Conservation (phyloP, 1,284 basidiomycete genomes). For the Boletus mariae region DNA sequence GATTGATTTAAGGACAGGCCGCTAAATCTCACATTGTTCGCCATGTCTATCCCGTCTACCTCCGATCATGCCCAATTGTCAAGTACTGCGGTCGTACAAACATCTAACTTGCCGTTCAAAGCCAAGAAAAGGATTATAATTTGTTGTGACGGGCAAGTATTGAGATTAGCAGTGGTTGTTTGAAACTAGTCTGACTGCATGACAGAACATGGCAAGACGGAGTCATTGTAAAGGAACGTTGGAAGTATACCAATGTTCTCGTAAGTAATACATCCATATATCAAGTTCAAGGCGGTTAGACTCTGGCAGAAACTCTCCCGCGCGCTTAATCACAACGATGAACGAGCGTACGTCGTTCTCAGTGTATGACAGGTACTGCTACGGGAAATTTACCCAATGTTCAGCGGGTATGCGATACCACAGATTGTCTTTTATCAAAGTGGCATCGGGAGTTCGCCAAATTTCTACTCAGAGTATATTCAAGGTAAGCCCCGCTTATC, state of each 20-base stretch:
- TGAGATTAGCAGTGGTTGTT: neutral
- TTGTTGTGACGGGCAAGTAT: slow-evolving; percentile 65
- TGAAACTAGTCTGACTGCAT: neutral
- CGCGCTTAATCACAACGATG: slow-evolving; percentile 54
- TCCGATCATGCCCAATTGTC: slow-evolving; percentile 1
- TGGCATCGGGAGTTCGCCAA: slow-evolving; percentile 63
- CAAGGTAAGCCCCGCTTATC: slow-evolving; percentile 36
- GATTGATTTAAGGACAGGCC: neutral
- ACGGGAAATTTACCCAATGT: neutral
- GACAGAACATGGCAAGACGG: slow-evolving; percentile 41
- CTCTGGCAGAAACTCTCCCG: slow-evolving; percentile 34
- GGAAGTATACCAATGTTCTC: slow-evolving; percentile 61
- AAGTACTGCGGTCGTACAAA: neutral
- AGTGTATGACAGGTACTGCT: too few species aligned
- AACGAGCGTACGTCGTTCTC: slow-evolving; percentile 39
- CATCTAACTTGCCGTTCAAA: slow-evolving; percentile 7
- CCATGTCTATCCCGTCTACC: slow-evolving; percentile 15
- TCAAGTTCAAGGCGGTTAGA: neutral
- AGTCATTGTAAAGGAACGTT: slow-evolving; percentile 44
- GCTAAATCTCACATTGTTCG: neutral
- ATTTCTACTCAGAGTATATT: slow-evolving; percentile 52
- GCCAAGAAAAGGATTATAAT: slow-evolving; percentile 58
- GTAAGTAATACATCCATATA: slow-evolving; percentile 34
- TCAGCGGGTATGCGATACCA: slow-evolving; percentile 45
- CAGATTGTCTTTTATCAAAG: slow-evolving; percentile 71